Base-by-base conservation (phyloP, 345 rosid species). In the Conringia planisiliqua region DNA sequence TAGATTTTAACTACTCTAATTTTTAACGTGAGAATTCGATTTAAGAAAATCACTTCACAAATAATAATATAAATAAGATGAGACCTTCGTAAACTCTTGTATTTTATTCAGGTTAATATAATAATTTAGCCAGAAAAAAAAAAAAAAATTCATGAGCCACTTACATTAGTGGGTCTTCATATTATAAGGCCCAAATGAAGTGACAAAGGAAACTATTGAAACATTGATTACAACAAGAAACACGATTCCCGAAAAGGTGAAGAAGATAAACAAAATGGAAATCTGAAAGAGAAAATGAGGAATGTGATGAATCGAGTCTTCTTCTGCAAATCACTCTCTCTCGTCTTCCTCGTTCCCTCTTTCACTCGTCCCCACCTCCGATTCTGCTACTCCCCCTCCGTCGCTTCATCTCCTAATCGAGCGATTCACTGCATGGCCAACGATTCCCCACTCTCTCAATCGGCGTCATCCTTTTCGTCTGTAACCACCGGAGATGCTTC, bases 351-450 rank as follows among this genome's bases (percentile, higher is more conserved):
- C 24, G 67, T 79, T 0, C 84, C 96, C n/a, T 75, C 85, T 35
- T 66, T 79, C 42, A 17, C 90, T 66, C 76, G 78, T 14, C 48
- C 83, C 46, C 82, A 52, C 4, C 83, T 86, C 73, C 63, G 78
- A 26, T 82, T 82, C 83, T 62, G 65, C 29, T 74, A 83, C 3
- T 48, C 78, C 51, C 16, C 68, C 64, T 46, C 78, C 74, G 47
- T 38, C 64, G 27, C 81, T 22, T 74, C 83, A 2, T 62, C 72
- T n/a, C 18, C 82, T 0, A 59, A 10, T 67, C 71, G 77, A 30
- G 75, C 83, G 10, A 32, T 82, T 63, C 81, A 60, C 68, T 82
- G 85, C 24, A 78, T 83, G 89, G 83, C 86, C 14, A 35, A 83
- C 12, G 82, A 78, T 48, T 70, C 85, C 44, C 72, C 90, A 5